Evolutionary conservation across 1,284 basidiomycete species (phyloP).

Genomic region (Papiliotrema fonsecae): DNA sequence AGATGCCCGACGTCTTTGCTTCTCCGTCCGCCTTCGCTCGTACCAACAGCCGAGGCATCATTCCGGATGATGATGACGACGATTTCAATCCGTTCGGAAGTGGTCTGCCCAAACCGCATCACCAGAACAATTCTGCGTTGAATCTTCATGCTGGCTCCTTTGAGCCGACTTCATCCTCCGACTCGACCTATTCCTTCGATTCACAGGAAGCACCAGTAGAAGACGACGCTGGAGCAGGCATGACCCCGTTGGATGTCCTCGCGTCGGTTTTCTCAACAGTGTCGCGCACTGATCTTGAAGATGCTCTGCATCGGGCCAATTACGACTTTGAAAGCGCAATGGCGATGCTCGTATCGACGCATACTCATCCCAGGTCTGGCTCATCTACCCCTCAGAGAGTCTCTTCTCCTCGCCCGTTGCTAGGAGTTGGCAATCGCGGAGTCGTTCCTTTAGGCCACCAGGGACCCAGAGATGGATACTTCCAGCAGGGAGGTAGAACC

Average conservation of each 20-base stretch:
- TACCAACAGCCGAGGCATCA: conserved; percentile 23
- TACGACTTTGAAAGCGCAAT: conserved; percentile 95
- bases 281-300: conserved; percentile 84
- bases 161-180: conserved; percentile 29
- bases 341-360: conserved; percentile 79
- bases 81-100: conserved; percentile 56
- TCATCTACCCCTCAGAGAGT: conserved; percentile 42
- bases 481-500: conserved; percentile 37
- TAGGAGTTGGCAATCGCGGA: conserved; percentile 26
- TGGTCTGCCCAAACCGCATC: conserved; percentile 28
- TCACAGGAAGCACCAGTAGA: conserved; percentile 14
- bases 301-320: conserved; percentile 76
- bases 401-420: conserved; percentile 30
- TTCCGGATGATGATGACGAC: conserved; percentile 51
- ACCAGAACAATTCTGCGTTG: conserved; percentile 22
- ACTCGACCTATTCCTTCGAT: conserved; percentile 15
- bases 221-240: conserved; percentile 57
- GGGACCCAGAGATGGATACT: conserved; percentile 38
- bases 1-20: conserved; percentile 36
- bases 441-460: conserved; percentile 18
- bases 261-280: conserved; percentile 85
- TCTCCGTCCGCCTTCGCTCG: conserved; percentile 23
- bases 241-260: conserved; percentile 96
- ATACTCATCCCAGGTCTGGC: conserved; percentile 40
- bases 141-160: conserved; percentile 38